phyloP scores from a whole-genome alignment of 495 filamentous ascomycete species.

The Jackrogersella minutella region DNA sequence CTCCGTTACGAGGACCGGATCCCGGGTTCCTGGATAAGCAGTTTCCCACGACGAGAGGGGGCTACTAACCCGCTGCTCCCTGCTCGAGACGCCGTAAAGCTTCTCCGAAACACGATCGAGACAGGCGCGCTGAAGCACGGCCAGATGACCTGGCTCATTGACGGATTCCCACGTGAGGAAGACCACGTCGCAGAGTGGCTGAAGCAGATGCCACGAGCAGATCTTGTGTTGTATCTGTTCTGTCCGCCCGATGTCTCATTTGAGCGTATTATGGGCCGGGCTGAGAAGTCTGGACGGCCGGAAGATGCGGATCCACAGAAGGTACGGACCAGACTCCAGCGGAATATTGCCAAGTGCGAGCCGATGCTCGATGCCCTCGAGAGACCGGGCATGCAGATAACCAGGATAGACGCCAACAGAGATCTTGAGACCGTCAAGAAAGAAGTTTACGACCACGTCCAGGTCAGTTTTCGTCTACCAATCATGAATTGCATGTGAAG shows the following conservation, averaged over 20 bases:
- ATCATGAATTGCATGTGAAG: neutral
- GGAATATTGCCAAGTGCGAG: constrained; percentile 1
- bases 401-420: constrained; percentile 12
- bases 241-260: constrained; percentile 20
- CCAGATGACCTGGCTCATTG: constrained; percentile 26
- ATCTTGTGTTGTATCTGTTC: constrained; percentile 12
- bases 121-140: constrained; percentile 1
- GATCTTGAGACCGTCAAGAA: constrained; percentile 14
- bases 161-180: constrained; percentile 27
- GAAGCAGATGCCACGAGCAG: constrained; percentile 10
- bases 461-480: constrained; percentile 11
- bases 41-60: constrained; percentile 19
- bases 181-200: constrained; percentile 17
- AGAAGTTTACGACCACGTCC: constrained; percentile 4
- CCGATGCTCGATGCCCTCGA: constrained; percentile 27
- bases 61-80: constrained; percentile 10
- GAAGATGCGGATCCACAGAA: constrained; percentile 12
- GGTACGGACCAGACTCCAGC: constrained; percentile 5
- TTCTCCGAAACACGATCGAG: constrained; percentile 21
- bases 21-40: too few relatives aligned
- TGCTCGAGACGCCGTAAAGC: neutral
- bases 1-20: too few relatives aligned
- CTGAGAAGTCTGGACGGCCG: constrained; percentile 19
- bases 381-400: constrained; percentile 7
- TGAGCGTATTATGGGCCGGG: constrained; percentile 10